Conservation (phyloP, 306 rosid genomes). For the Dalbergia cochinchinensis region DNA sequence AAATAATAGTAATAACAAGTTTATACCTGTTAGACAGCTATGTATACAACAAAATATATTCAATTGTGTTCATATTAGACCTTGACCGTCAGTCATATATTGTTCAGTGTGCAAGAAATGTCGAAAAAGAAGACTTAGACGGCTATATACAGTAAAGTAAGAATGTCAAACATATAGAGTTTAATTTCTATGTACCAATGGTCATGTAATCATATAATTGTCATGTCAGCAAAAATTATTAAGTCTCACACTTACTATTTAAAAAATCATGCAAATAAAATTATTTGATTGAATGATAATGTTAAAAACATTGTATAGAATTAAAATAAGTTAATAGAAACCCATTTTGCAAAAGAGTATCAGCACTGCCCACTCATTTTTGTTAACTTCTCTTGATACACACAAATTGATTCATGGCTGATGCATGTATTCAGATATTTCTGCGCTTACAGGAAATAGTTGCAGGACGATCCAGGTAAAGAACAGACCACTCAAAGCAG, state of each 20-base stretch:
- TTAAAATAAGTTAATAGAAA: conserved; percentile 34
- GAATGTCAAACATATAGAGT: conserved; percentile 1
- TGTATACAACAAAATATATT: conserved; percentile 20
- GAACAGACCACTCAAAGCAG: conserved; percentile 77
- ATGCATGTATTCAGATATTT: conserved; percentile 30
- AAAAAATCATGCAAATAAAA: too few species aligned
- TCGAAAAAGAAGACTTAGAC: conserved; percentile 23
- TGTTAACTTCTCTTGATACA: conserved; percentile 12
- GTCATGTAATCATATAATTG: too few species aligned
- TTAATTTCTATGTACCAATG: too few species aligned
- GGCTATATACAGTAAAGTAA: conserved; percentile 4
- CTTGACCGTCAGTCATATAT: conserved; percentile 28
- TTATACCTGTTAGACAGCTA: conserved; percentile 22
- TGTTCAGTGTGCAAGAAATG: conserved; percentile 3
- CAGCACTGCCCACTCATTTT: background rate
- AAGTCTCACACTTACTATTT: too few species aligned
- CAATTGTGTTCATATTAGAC: conserved; percentile 27
- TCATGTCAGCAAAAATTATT: too few species aligned
- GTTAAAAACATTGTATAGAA: too few species aligned
- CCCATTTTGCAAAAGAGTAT: conserved; percentile 4
- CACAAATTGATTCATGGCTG: conserved; percentile 22
- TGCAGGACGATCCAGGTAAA: conserved; percentile 86
- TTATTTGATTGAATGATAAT: too few species aligned
- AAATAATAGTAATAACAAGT: background rate
- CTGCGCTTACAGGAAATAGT: conserved; percentile 82